phyloP scores from a whole-genome alignment of 257 asterid genomes.

The Cruciata laevipes region DNA sequence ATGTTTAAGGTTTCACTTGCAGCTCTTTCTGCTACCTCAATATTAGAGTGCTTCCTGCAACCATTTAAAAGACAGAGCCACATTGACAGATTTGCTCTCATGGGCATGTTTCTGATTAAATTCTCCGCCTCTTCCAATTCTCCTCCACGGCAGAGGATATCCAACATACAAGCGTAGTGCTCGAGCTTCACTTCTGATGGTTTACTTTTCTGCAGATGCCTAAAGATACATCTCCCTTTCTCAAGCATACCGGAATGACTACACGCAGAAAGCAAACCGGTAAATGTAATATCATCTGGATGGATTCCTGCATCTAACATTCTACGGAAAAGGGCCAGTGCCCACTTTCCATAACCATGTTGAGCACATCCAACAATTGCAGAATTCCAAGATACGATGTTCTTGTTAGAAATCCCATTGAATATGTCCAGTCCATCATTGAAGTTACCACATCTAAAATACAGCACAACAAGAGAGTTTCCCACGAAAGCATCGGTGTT shows the following conservation, averaged over 20 bases:
- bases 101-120: slow-evolving; percentile 49
- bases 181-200: slow-evolving; percentile 42
- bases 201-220: slow-evolving; percentile 20
- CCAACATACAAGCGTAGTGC: slow-evolving; percentile 86
- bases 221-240: slow-evolving; percentile 54
- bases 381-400: slow-evolving; percentile 84
- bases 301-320: slow-evolving; percentile 47
- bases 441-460: slow-evolving; percentile 55
- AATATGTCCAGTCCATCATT: slow-evolving; percentile 48
- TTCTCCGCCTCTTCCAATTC: slow-evolving; percentile 58
- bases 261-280: slow-evolving; percentile 77
- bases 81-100: slow-evolving; percentile 44
- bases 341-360: slow-evolving; percentile 67
- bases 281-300: slow-evolving; percentile 80
- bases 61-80: slow-evolving; percentile 78
- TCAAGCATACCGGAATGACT: slow-evolving; percentile 80
- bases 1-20: slow-evolving; percentile 35
- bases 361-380: slow-evolving; percentile 79
- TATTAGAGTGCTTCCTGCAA: slow-evolving; percentile 43
- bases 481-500: slow-evolving; percentile 59
- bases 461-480: slow-evolving; percentile 67
- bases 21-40: slow-evolving; percentile 60
- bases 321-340: slow-evolving; percentile 51
- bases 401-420: slow-evolving; percentile 41
- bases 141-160: slow-evolving; percentile 66